Conservation (phyloP, 1,284 basidiomycete species). For the Malassezia nana region DNA sequence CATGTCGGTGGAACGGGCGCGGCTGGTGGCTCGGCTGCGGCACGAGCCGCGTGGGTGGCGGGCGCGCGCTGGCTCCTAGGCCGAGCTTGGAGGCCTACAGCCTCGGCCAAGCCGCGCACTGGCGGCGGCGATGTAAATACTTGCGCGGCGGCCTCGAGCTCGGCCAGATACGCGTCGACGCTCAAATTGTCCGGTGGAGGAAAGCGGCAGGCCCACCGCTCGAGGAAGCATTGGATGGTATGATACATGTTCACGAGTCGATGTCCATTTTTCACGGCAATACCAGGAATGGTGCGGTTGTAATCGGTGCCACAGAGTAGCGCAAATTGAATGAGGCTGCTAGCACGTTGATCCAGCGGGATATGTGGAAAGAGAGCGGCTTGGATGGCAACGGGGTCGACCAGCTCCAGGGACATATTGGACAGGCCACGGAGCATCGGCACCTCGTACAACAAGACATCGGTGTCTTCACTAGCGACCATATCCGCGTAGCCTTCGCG, state of each 20-base stretch:
- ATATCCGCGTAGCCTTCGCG: conserved; percentile 36
- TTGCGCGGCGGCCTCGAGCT: conserved; percentile 28
- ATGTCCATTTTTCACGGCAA: conserved; percentile 19
- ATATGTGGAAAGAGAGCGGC: conserved; percentile 23
- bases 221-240: background rate
- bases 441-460: conserved; percentile 45
- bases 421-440: conserved; percentile 39
- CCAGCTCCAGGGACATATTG: conserved; percentile 23
- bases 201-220: conserved; percentile 14
- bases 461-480: conserved; percentile 48
- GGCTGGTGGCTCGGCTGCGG: background rate
- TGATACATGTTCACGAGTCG: background rate
- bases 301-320: conserved; percentile 47
- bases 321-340: conserved; percentile 37
- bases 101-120: conserved; percentile 10
- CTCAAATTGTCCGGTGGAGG: conserved; percentile 30
- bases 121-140: conserved; percentile 35
- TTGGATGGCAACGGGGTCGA: conserved; percentile 27
- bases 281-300: conserved; percentile 38
- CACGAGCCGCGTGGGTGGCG: background rate
- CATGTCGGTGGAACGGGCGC: background rate
- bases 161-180: conserved; percentile 28
- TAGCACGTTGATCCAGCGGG: conserved; percentile 15
- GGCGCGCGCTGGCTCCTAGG: background rate
- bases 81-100: background rate